Conservation (phyloP, 1,139 yeast species). For the Blastobotrys persicus region DNA sequence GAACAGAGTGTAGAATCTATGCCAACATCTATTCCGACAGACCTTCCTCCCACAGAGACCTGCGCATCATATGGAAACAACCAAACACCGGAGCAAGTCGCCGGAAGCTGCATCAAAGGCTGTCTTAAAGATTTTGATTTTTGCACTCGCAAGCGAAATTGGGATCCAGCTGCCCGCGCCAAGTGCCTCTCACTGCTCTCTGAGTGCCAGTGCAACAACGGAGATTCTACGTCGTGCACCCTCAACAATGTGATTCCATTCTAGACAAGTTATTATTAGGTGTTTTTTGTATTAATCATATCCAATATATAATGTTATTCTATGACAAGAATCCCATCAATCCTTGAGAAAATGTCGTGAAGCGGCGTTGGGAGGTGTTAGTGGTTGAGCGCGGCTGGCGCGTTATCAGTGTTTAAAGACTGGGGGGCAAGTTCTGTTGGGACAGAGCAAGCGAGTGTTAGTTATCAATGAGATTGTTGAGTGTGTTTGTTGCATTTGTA, state of each 20-base stretch:
- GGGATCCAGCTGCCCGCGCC: constrained; percentile 16
- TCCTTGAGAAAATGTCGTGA: background rate
- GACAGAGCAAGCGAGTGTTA: background rate
- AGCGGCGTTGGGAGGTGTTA: background rate
- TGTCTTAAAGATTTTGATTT: constrained; percentile 22
- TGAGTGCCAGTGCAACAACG: constrained; percentile 30
- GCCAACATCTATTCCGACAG: constrained; percentile 4
- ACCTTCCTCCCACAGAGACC: background rate
- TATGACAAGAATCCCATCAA: too few relatives aligned
- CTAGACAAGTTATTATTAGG: background rate
- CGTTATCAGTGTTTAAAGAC: background rate
- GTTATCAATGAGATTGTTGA: background rate
- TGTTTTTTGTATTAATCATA: constrained; percentile 3
- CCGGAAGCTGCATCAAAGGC: constrained; percentile 29
- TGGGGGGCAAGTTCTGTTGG: background rate
- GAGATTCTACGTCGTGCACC: constrained; percentile 23
- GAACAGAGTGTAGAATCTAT: constrained; percentile 3
- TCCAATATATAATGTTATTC: background rate
- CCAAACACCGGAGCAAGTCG: constrained; percentile 18
- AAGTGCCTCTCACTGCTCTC: constrained; percentile 24
- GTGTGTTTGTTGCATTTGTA: constrained; percentile 7
- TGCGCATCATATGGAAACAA: background rate
- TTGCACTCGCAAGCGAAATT: constrained; percentile 18
- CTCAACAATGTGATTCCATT: constrained; percentile 1
- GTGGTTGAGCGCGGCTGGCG: background rate